These are phyloP conservation scores for Gossypium trilobum DNA, from an alignment of 441 rosid species.

Conservation along the genomic window DNA sequence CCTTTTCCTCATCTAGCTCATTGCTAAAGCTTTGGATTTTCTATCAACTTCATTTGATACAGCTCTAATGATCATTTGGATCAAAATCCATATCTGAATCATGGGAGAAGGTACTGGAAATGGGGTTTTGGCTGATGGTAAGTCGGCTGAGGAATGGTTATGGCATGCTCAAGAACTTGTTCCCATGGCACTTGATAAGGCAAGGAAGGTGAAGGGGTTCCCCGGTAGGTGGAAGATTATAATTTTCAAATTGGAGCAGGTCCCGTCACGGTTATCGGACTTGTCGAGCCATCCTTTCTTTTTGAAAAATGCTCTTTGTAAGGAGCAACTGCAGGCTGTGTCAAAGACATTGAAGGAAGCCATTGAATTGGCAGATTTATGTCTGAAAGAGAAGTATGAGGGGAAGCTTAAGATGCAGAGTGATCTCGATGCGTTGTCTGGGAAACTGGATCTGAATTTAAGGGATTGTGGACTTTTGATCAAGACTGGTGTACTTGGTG, in stretches of 20 bases:
- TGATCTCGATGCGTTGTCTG: slow-evolving; percentile 69
- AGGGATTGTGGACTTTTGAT: slow-evolving; percentile 74
- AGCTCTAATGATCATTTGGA: slow-evolving; percentile 21
- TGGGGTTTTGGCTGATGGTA: slow-evolving; percentile 23
- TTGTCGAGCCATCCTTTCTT: slow-evolving; percentile 88
- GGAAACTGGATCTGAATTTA: slow-evolving; percentile 69
- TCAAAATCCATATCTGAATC: slow-evolving; percentile 27
- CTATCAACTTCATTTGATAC: slow-evolving; percentile 24
- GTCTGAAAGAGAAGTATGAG: slow-evolving; percentile 52
- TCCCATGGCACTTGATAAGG: slow-evolving; percentile 48
- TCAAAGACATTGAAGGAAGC: slow-evolving; percentile 48
- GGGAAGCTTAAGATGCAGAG: slow-evolving; percentile 92
- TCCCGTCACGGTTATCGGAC: slow-evolving; percentile 62
- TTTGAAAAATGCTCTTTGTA: slow-evolving; percentile 69
- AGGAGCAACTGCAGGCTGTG: slow-evolving; percentile 71
- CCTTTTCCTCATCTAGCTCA: slow-evolving; percentile 20
- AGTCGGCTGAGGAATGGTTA: slow-evolving; percentile 66
- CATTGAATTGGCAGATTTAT: slow-evolving; percentile 48
- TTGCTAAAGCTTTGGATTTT: slow-evolving; percentile 20
- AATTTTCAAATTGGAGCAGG: slow-evolving; percentile 61
- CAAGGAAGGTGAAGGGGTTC: slow-evolving; percentile 56
- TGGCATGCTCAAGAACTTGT: slow-evolving; percentile 55
- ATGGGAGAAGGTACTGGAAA: slow-evolving; percentile 54
- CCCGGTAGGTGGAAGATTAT: slow-evolving; percentile 81
- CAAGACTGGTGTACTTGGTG: slow-evolving; percentile 85